Percentiles rank a stretch among this genome's conserved stretches.
These are phyloP conservation scores for grape (Vitis vinifera) DNA, from an alignment of 164 flowering plant genomes.

Conservation along the genomic window ASM3070453v1 NC_081814.1:10119001-10119500, in stretches of 20 bases:
- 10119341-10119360: constrained; percentile 66
- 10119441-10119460: constrained; percentile 61
- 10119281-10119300: constrained; percentile 69
- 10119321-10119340: constrained; percentile 87
- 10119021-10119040: too few relatives aligned
- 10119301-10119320: constrained; percentile 73
- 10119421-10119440: neutral
- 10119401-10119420: neutral
- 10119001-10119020: too few relatives aligned
- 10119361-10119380: constrained; percentile 82
- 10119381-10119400: neutral
- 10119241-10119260: constrained; percentile 55
- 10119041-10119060: constrained; percentile 34
- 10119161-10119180: constrained; percentile 22
- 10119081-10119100: constrained; percentile 72
- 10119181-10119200: constrained; percentile 51
- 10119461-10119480: constrained; percentile 91
- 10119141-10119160: constrained; percentile 29
- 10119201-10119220: constrained; percentile 32
- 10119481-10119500: constrained; percentile 61
- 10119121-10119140: constrained; percentile 50
- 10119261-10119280: constrained; percentile 39
- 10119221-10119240: constrained; percentile 48
- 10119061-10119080: constrained; percentile 51
- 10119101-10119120: constrained; percentile 47